phyloP scores from a whole-genome alignment of 1,284 basidiomycete species.

The Puccinia horiana region DNA sequence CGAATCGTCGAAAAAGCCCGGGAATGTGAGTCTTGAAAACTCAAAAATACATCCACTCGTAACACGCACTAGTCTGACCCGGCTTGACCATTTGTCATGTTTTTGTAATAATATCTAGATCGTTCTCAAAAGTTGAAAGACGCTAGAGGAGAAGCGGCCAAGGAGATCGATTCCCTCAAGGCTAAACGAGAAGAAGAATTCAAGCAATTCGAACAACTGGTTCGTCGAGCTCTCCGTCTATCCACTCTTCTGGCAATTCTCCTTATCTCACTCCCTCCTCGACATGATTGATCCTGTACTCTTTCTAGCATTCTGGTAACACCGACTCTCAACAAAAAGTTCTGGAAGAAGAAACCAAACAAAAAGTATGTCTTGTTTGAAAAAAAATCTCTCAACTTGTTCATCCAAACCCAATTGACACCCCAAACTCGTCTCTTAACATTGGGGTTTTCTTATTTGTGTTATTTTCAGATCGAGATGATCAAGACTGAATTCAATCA shows the following conservation, averaged over 20 bases:
- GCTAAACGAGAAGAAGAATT: conserved; percentile 47
- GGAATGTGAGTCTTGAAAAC: conserved; percentile 37
- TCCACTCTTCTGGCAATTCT: not conserved
- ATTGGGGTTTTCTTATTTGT: not conserved
- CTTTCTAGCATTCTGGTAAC: conserved; percentile 37
- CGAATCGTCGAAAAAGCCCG: conserved; percentile 45
- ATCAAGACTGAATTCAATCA: conserved; percentile 41
- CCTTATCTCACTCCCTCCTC: not conserved
- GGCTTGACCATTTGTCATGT: too few species aligned
- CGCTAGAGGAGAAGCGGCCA: conserved; percentile 44
- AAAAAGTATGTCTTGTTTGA: not conserved
- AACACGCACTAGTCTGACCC: too few species aligned
- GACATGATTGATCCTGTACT: not conserved
- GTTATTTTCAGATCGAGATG: conserved; percentile 32
- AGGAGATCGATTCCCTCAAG: conserved; percentile 43
- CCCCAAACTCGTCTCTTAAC: not conserved
- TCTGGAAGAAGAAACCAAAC: conserved; percentile 23
- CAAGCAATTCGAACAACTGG: conserved; percentile 31
- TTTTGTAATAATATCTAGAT: conserved; percentile 27
- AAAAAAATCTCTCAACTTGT: not conserved
- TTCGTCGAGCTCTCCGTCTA: not conserved
- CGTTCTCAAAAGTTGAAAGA: conserved; percentile 47
- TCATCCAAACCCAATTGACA: too few species aligned
- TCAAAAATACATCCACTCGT: too few species aligned
- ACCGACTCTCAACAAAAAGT: conserved; percentile 41